These are phyloP conservation scores for Tricholoma sp. DNA, from an alignment of 768 basidiomycete genomes.

Conservation along the genomic window DNA sequence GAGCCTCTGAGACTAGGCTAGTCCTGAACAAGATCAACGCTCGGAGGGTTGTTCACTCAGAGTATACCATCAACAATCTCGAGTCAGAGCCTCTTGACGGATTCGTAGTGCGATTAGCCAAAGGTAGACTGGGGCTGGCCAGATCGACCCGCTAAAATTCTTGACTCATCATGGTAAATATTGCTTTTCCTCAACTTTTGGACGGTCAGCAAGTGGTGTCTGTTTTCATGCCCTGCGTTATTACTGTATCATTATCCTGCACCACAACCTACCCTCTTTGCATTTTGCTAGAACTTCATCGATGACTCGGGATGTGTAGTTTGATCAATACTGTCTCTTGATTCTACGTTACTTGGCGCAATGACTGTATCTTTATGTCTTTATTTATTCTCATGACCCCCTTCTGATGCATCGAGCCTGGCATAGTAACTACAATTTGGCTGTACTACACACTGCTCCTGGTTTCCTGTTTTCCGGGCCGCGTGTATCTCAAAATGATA, in stretches of 20 bases:
- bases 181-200: background rate
- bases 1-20: constrained; percentile 39
- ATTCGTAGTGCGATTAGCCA: constrained; percentile 50
- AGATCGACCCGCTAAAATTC: constrained; percentile 5
- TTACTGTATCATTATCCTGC: background rate
- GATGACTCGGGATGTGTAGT: background rate
- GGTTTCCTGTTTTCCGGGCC: too few relatives aligned
- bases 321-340: background rate
- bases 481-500: too few relatives aligned
- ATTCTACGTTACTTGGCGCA: background rate
- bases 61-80: constrained; percentile 64
- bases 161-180: background rate
- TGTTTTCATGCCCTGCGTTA: background rate
- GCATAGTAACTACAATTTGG: too few relatives aligned
- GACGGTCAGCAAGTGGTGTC: background rate
- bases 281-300: background rate
- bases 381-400: background rate
- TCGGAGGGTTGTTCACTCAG: constrained; percentile 60
- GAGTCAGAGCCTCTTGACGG: constrained; percentile 62
- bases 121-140: constrained; percentile 51
- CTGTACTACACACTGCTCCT: too few relatives aligned
- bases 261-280: background rate
- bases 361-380: background rate
- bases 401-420: background rate
- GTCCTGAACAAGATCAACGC: constrained; percentile 68